These are phyloP conservation scores for Lachancea waltii DNA, from an alignment of 805 yeast genomes.

Conservation along the genomic window DNA sequence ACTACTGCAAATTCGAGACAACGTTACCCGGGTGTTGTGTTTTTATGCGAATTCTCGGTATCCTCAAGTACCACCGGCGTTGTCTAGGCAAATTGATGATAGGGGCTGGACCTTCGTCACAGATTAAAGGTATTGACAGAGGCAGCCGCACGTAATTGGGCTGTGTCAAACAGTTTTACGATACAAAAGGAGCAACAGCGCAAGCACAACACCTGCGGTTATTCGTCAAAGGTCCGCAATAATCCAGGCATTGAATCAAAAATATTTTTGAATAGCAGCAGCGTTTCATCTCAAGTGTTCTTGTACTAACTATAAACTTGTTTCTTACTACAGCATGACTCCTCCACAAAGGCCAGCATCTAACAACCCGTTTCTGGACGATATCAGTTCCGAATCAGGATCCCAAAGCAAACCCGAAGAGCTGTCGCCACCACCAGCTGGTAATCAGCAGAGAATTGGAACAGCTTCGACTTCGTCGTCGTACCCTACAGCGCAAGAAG, in stretches of 20 bases:
- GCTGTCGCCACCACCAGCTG: conserved; percentile 1
- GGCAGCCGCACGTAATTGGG: no score
- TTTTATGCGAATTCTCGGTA: not conserved
- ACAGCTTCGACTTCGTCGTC: conserved; percentile 7
- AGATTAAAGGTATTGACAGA: no score
- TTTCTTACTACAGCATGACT: conserved; percentile 13
- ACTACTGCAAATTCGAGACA: not conserved
- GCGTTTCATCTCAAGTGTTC: no score
- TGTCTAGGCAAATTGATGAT: no score
- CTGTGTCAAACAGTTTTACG: not conserved
- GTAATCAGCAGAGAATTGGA: not conserved
- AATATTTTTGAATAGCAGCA: no score
- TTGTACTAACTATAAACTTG: conserved; percentile 3
- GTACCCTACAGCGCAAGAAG: conserved; percentile 34
- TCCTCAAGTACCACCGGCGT: no score
- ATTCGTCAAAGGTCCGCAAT: no score
- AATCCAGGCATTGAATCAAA: no score
- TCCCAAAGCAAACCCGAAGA: not conserved
- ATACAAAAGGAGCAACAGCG: not conserved
- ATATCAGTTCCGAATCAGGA: conserved; percentile 12
- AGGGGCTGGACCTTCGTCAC: not conserved
- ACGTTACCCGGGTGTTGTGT: not conserved
- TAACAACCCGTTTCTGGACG: conserved; percentile 32
- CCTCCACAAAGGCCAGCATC: conserved; percentile 17
- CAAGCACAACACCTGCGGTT: no score